phyloP scores from a whole-genome alignment of 75 land plant species.

The Chamaecyparis obtusa region DNA sequence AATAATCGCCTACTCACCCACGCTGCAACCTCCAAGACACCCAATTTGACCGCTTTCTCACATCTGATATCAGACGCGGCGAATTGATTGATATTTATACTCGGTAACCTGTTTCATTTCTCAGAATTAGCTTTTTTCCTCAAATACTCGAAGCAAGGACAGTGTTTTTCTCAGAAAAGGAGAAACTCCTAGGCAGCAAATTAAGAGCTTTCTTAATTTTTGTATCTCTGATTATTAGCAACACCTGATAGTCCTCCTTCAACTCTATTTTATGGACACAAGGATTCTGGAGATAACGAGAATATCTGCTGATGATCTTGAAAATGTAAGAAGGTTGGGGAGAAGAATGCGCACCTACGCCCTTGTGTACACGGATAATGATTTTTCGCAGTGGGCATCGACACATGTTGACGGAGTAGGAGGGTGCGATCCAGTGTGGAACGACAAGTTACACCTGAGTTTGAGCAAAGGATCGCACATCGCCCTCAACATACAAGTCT shows the following conservation, averaged over 20 bases:
- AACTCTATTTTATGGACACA: neutral
- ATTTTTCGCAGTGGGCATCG: neutral
- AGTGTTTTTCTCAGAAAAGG: too few species aligned
- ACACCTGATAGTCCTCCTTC: neutral
- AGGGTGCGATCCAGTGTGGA: neutral
- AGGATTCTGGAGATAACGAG: neutral
- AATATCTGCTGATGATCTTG: neutral
- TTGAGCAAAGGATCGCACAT: neutral
- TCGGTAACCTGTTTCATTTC: too few species aligned
- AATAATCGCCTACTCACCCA: too few species aligned
- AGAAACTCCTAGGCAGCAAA: too few species aligned
- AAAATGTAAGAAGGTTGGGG: neutral
- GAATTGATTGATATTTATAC: too few species aligned
- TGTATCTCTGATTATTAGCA: too few species aligned
- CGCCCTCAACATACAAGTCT: neutral
- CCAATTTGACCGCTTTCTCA: too few species aligned
- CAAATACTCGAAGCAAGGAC: too few species aligned
- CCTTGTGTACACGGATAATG: neutral
- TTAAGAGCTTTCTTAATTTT: too few species aligned
- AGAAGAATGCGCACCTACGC: neutral
- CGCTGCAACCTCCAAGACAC: too few species aligned
- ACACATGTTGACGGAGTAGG: neutral
- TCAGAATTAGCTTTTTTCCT: too few species aligned
- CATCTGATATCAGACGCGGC: too few species aligned
- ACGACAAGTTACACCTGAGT: neutral